These are phyloP conservation scores for Cladosporium sp. DNA, from an alignment of 2,329 filamentous ascomycete genomes.

Conservation along the genomic window DNA sequence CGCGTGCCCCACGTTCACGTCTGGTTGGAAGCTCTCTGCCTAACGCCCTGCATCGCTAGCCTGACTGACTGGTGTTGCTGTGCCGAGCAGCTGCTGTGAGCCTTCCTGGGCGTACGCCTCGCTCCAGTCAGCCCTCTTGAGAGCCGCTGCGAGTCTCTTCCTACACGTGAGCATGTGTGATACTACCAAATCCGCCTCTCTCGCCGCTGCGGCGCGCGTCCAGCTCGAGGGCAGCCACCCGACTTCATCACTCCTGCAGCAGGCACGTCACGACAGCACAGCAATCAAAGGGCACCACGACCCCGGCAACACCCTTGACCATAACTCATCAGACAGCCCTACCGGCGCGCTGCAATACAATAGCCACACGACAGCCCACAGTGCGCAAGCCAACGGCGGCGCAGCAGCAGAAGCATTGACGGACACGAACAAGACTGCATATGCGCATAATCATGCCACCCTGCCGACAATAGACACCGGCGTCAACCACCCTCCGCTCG, in stretches of 20 bases:
- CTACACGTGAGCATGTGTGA: conserved; percentile 6
- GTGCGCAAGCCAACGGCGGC: not conserved
- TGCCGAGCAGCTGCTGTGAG: conserved; percentile 9
- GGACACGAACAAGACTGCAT: conserved; percentile 3
- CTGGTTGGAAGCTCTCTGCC: not conserved
- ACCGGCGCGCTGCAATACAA: conserved; percentile 1
- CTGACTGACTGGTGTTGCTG: not conserved
- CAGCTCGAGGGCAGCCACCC: not conserved
- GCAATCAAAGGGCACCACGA: not conserved
- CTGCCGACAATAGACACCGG: conserved; percentile 14
- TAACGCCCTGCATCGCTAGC: conserved; percentile 1
- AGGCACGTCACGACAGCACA: conserved; percentile 7
- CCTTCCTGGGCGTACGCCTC: not conserved
- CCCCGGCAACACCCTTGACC: not conserved
- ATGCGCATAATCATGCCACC: conserved; percentile 7
- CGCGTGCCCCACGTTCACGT: conserved; percentile 3
- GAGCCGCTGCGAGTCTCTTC: not conserved
- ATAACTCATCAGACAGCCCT: not conserved
- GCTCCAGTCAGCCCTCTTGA: not conserved
- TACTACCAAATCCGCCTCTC: not conserved
- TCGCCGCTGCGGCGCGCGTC: conserved; percentile 8
- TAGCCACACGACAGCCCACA: not conserved
- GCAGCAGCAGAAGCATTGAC: conserved; percentile 3
- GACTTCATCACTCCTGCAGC: not conserved
- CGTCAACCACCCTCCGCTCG: conserved; percentile 16